Base-by-base conservation (phyloP, 2,329 filamentous ascomycete genomes). In the Trichoderma sp. region DNA sequence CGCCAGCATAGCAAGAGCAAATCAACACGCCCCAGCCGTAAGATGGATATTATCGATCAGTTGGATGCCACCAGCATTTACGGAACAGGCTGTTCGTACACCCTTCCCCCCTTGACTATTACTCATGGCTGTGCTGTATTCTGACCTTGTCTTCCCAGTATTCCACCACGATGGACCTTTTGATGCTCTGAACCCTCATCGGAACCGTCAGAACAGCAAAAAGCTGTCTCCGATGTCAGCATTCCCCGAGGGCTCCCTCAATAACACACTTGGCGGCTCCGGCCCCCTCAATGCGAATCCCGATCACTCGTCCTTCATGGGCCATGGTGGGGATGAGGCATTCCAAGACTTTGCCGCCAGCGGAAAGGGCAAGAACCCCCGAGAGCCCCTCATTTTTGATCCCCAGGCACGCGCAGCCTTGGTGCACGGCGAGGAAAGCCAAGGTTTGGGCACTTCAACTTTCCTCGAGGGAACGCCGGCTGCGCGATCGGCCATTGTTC, bases 151-250 rank as follows among this genome's bases (percentile, higher is more conserved):
- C 9, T 15, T 12, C 18, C 5, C 77, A 97, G 94, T 97, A 76
- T 97, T 98, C 83, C 96, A 99, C 78, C 96, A 99, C 79, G 96
- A 98, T 78, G 96, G 96, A 1, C 96, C 96, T 5, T 99, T 98
- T 78, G 96, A 99, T 82, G 96, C 96, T 24, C 93, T 96, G 80
- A 97, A 97, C 81, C 94, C 96, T 5, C 93, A 97, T 80, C 93
- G 96, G 75, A 99, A 98, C 82, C 91, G 93, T 72, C 92, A 93
- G 79, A 93, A 91, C 77, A 91, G 92, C 78, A 90, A 91, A 73
- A 90, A 92, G n/a, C 32, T 73, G 70, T 94, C 96, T 7, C 96
- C 96, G 0, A 98, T 99, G 94, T 91, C 97, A 80, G 96, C 96
- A 2, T 99, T 98, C 82, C 94, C 96, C 26, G 93, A 93, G 78